Conservation (phyloP, 352 stramenopile species). For the Poterioochromonas sp. region DNA sequence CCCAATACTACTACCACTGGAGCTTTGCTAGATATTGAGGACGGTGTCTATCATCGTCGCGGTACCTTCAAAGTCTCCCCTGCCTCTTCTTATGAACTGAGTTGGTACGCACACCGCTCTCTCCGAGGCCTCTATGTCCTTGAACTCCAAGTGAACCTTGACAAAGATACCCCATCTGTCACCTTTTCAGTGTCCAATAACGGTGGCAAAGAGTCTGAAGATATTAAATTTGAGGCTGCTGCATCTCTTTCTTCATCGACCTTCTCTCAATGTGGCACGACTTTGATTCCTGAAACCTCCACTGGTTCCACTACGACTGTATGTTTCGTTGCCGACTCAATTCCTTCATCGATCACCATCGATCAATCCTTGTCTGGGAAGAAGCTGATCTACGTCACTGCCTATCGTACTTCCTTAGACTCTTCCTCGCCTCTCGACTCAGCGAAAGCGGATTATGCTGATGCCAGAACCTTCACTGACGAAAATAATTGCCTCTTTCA, state of each 20-base stretch:
- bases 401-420: conserved; percentile 13
- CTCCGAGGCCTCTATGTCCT: not conserved
- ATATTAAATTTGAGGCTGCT: not conserved
- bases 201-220: not conserved
- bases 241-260: not conserved
- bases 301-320: not conserved
- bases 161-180: not conserved
- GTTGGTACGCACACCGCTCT: conserved; percentile 7
- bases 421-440: not conserved
- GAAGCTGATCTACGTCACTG: not conserved
- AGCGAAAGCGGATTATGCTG: not conserved
- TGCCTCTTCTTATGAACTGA: not conserved
- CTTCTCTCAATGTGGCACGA: not conserved
- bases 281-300: conserved; percentile 1
- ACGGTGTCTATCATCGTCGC: not conserved
- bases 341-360: not conserved
- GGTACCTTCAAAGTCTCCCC: not conserved
- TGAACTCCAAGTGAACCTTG: not conserved
- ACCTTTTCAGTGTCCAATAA: not conserved
- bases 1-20: not conserved
- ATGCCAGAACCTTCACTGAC: too few species aligned
- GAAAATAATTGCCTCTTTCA: not conserved
- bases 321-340: not conserved
- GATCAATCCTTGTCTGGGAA: not conserved
- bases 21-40: not conserved